phyloP scores from a whole-genome alignment of 306 rosid genomes.

The Castanopsis chinensis region DNA sequence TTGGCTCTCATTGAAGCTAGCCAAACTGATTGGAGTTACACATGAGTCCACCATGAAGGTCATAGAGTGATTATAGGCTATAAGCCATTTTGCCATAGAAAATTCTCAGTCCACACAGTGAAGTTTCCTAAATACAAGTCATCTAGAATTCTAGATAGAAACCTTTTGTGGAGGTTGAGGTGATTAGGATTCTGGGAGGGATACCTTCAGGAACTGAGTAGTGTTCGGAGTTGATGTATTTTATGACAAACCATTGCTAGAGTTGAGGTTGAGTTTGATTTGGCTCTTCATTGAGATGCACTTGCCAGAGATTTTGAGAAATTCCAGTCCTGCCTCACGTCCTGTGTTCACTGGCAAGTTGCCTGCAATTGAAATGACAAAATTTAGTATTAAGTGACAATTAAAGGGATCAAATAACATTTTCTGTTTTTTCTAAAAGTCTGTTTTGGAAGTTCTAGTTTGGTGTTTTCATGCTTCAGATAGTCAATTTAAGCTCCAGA shows the following conservation, averaged over 20 bases:
- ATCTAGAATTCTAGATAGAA: no score
- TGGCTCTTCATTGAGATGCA: background rate
- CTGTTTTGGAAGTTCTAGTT: no score
- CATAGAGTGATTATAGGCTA: no score
- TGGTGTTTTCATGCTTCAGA: no score
- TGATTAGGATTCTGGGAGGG: background rate
- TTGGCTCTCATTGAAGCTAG: no score
- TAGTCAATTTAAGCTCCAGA: no score
- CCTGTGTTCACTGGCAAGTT: background rate
- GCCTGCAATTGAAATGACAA: background rate
- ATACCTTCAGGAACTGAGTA: background rate
- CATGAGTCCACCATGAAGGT: no score
- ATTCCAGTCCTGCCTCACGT: background rate
- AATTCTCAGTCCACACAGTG: background rate
- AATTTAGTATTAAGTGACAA: background rate
- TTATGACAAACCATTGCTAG: background rate
- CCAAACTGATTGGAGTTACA: no score
- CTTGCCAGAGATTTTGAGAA: background rate
- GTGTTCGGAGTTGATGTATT: background rate
- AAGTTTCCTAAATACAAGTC: background rate
- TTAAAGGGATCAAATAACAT: no score
- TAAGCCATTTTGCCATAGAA: no score
- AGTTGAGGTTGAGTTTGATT: background rate
- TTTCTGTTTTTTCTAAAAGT: no score
- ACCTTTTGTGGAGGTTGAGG: background rate